Evolutionary conservation across 169 alveolate genomes (phyloP), one percentile per base, ranked within the genome.

Genomic region (Amoebophrya sp.): DNA sequence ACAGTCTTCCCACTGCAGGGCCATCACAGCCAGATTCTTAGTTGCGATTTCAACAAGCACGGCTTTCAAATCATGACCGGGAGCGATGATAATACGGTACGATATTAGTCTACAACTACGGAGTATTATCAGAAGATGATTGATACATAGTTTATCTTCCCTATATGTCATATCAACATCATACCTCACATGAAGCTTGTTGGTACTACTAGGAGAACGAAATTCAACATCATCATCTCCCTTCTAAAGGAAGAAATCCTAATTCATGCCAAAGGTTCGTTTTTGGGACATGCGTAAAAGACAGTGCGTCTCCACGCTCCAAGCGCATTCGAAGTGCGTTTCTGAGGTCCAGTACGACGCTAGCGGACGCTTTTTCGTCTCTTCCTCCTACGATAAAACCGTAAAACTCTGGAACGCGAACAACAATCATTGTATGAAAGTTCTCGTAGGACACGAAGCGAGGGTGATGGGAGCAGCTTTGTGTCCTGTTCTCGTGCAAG

Each of bases 21-120:
- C 0, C 98, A 97, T 93, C 96, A 95, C 36, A 95, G 95, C 91
- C 94, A 96, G 91, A 95, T 96, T 39, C 92, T 94, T 23, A 83
- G 95, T 91, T 93, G 96, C 90, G 94, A 94, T 90, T 95, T 97
- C 90, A 93, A 93, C 93, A 96, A 95, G 14, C 95, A 77, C 92
- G 90, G 94, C 38, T 65, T 36, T 26, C 83, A 6, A n/a, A 40
- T 83, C 90, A 41, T 41, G 90, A 83, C 53, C 40, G 90, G 53
- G 26, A 33, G 90, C 40, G 90, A 6, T 24, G 90, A 83, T 41
- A 10, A 83, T 24, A 39, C 18, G 26, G 89, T 23, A n/a, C n/a
- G n/a, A n/a, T n/a, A n/a, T n/a, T n/a, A n/a, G n/a, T n/a, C n/a
- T n/a, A n/a, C n/a, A n/a, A n/a, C n/a, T n/a, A n/a, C n/a, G n/a